A percentile compares a stretch with the other conserved stretches of the same genome.
phyloP scores from a whole-genome alignment of 345 rosid genomes.

The Salix koriyanagi region DNA sequence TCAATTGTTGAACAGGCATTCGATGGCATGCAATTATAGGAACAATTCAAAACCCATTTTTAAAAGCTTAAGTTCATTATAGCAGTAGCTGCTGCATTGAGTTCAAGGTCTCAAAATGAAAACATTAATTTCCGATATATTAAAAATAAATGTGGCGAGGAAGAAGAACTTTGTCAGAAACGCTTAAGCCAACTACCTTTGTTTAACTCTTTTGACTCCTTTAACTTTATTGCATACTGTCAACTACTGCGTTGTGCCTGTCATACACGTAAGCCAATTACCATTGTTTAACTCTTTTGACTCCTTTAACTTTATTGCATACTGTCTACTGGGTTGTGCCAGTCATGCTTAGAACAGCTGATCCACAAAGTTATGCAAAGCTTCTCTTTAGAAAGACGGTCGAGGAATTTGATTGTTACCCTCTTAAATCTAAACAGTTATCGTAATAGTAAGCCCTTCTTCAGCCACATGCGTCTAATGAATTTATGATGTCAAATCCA shows the following conservation, averaged over 20 bases:
- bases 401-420: not conserved
- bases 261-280: not conserved
- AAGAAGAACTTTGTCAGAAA: not conserved
- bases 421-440: not conserved
- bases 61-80: not conserved
- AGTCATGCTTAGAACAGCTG: constrained; percentile 1
- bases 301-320: not conserved
- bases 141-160: not conserved
- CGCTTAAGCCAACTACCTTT: not conserved
- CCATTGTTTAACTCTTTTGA: not conserved
- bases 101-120: not conserved
- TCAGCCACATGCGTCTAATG: not conserved
- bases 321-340: not conserved
- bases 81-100: not conserved
- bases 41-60: not conserved
- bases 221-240: not conserved
- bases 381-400: not conserved
- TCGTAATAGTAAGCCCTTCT: not conserved
- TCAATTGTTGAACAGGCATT: not conserved
- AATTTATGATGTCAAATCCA: not conserved
- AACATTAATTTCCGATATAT: not conserved
- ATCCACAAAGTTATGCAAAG: not conserved
- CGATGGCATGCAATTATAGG: not conserved
- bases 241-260: not conserved
- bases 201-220: not conserved